Evolutionary conservation across 371 early-diverging fungal species (phyloP).

Genomic region (Mortierella sp.): DNA sequence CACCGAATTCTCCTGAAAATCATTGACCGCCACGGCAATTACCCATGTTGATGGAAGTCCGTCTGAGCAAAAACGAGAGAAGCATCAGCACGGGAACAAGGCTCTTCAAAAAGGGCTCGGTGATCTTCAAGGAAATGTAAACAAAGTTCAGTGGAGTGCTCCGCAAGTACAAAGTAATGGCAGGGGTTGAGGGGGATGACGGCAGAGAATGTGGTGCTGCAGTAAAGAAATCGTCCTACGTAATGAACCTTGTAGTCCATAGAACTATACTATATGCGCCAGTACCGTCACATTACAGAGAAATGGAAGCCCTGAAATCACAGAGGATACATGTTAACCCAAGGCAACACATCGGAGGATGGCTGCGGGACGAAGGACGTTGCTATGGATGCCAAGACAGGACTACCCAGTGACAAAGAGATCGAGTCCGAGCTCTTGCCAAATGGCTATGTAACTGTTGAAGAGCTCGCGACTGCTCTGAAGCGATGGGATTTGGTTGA

Average conservation of each 20-base stretch:
- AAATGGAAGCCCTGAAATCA: constrained; percentile 6
- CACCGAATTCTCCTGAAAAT: neutral
- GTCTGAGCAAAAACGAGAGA: neutral
- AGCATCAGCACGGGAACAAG: neutral
- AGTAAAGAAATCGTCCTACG: neutral
- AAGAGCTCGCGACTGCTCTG: neutral
- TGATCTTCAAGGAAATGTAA: neutral
- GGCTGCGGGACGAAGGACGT: neutral
- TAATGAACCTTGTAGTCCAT: neutral
- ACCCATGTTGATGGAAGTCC: neutral
- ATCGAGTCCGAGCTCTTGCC: neutral
- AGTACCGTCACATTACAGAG: neutral
- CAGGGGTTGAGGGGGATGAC: neutral
- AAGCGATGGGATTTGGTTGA: neutral
- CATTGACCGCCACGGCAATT: neutral
- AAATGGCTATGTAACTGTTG: neutral
- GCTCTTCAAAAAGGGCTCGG: constrained; percentile 1
- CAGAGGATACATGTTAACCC: neutral
- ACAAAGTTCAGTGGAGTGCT: neutral
- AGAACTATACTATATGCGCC: constrained; percentile 5
- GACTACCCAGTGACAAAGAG: constrained; percentile 1
- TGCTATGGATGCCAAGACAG: constrained; percentile 2
- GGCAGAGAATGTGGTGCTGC: neutral
- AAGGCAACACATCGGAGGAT: neutral
- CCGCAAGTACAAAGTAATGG: neutral